These are phyloP conservation scores for Saturnispora bothae DNA, from an alignment of 805 yeast genomes.

Conservation along the genomic window DNA sequence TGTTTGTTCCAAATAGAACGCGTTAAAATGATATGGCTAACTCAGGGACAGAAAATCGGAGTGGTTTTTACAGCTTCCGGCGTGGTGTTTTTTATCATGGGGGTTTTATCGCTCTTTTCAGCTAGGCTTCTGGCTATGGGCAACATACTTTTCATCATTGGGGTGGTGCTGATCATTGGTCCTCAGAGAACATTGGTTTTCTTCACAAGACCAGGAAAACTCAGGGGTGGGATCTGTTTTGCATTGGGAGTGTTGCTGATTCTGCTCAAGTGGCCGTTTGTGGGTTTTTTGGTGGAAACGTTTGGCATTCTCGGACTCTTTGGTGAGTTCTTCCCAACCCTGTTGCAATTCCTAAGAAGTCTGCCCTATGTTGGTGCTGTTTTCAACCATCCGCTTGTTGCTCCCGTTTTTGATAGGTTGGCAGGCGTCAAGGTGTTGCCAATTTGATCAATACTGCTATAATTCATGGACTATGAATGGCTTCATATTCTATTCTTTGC, in stretches of 20 bases:
- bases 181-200: conserved; percentile 71
- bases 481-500: too few relatives aligned
- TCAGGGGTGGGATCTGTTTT: conserved; percentile 80
- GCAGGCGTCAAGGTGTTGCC: conserved; percentile 65
- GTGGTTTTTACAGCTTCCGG: conserved; percentile 89
- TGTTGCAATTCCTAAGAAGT: conserved; percentile 76
- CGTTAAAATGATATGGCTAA: conserved; percentile 53
- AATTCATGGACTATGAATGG: too few relatives aligned
- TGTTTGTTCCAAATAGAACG: too few relatives aligned
- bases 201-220: conserved; percentile 77
- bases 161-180: conserved; percentile 79
- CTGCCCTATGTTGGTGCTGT: conserved; percentile 82
- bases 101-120: conserved; percentile 79
- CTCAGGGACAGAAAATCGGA: conserved; percentile 77
- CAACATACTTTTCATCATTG: conserved; percentile 69
- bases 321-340: conserved; percentile 85
- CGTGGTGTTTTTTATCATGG: conserved; percentile 64
- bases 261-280: conserved; percentile 61
- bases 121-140: conserved; percentile 85
- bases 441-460: too few relatives aligned
- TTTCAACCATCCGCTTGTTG: conserved; percentile 68
- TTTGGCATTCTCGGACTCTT: conserved; percentile 85
- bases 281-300: conserved; percentile 77
- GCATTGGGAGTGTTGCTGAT: conserved; percentile 66
- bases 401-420: conserved; percentile 58